Evolutionary conservation across 371 early-diverging fungal genomes (phyloP).

Genomic region (Lichtheimia ramosa): DNA sequence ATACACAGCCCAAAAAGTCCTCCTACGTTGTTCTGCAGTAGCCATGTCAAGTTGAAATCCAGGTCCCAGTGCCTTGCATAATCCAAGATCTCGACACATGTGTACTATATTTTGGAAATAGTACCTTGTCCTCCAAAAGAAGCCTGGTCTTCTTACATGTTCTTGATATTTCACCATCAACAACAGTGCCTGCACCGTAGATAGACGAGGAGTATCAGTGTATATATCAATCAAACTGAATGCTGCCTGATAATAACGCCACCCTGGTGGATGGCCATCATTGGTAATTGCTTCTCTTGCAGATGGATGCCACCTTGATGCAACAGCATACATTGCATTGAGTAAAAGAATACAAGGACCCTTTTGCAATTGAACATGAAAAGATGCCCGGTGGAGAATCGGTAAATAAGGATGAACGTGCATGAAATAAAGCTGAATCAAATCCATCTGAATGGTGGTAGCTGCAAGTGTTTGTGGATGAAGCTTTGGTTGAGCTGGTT

Average conservation of each 20-base stretch:
- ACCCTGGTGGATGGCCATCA: slow-evolving; percentile 31
- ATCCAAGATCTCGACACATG: slow-evolving; percentile 41
- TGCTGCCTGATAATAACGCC: slow-evolving; percentile 39
- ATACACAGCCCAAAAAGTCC: slow-evolving; percentile 28
- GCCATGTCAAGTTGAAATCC: not conserved
- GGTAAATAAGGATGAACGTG: slow-evolving; percentile 62
- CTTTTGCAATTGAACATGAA: slow-evolving; percentile 33
- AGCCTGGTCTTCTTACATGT: slow-evolving; percentile 40
- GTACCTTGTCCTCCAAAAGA: slow-evolving; percentile 42
- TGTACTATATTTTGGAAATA: slow-evolving; percentile 35
- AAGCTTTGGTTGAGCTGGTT: slow-evolving; percentile 10
- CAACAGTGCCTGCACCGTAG: slow-evolving; percentile 48
- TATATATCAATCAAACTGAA: slow-evolving; percentile 34
- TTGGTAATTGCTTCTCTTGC: not conserved
- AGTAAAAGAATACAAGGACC: slow-evolving; percentile 52
- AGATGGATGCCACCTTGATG: slow-evolving; percentile 32
- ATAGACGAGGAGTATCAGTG: slow-evolving; percentile 41
- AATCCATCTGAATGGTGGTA: slow-evolving; percentile 14
- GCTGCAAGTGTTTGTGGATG: slow-evolving; percentile 6
- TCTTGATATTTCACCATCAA: slow-evolving; percentile 50
- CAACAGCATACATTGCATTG: slow-evolving; percentile 57
- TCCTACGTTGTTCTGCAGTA: slow-evolving; percentile 15
- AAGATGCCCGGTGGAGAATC: slow-evolving; percentile 44
- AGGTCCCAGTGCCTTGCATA: slow-evolving; percentile 12
- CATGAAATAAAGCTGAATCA: slow-evolving; percentile 44